Evolutionary conservation across 495 filamentous ascomycete species (phyloP).

Genomic region (Aspergillus carlsbadensis): DNA sequence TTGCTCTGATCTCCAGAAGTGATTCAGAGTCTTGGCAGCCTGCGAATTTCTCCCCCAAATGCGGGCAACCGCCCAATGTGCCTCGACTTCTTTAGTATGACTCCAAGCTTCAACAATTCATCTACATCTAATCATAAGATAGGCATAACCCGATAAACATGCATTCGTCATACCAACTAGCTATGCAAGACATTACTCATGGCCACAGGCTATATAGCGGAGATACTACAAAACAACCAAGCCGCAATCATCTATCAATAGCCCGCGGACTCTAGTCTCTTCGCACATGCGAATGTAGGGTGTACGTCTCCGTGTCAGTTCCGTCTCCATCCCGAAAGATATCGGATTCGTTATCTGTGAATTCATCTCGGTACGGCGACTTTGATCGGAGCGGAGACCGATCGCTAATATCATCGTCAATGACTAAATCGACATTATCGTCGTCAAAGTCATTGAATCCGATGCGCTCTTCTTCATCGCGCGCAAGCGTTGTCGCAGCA

Average conservation of each 20-base stretch:
- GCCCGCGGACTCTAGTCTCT: constrained; percentile 7
- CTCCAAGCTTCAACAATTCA: not conserved
- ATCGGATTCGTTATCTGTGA: constrained; percentile 56
- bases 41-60: not conserved
- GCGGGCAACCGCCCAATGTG: not conserved
- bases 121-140: too few relatives aligned
- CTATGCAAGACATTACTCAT: constrained; percentile 11
- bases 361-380: constrained; percentile 48
- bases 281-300: constrained; percentile 45
- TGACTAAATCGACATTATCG: constrained; percentile 40
- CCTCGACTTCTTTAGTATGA: not conserved
- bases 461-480: constrained; percentile 50
- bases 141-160: not conserved
- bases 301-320: constrained; percentile 40
- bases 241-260: not conserved
- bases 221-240: constrained; percentile 6
- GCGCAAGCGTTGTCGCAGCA: constrained; percentile 44
- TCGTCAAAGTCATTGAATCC: constrained; percentile 46
- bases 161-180: not conserved
- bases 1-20: constrained; percentile 5
- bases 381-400: constrained; percentile 24
- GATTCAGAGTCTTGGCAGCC: constrained; percentile 1
- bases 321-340: constrained; percentile 43
- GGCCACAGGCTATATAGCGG: constrained; percentile 11
- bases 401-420: constrained; percentile 42